Evolutionary conservation across 225 moss, liverwort and hornwort species (phyloP).

Genomic region (Marchantia polymorpha): DNA sequence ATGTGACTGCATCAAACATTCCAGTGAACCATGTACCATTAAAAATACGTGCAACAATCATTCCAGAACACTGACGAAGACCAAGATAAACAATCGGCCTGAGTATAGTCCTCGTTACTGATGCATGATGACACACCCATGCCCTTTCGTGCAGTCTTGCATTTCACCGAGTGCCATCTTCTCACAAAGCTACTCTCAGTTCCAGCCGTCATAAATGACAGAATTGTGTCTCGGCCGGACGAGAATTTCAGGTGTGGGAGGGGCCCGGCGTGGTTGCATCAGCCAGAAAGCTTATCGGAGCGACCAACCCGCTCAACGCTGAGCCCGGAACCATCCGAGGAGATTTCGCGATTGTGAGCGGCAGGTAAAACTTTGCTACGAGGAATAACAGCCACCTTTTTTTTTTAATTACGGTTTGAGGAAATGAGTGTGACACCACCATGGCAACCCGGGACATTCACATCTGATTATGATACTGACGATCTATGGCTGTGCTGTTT

Average conservation of each 20-base stretch:
- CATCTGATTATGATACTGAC: neutral
- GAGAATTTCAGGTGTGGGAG: conserved; percentile 62
- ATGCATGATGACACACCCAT: neutral
- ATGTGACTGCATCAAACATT: neutral
- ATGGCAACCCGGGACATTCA: neutral
- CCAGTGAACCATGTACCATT: neutral
- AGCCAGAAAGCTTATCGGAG: conserved; percentile 90
- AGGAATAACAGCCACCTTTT: neutral
- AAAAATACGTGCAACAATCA: neutral
- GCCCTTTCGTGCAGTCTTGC: neutral
- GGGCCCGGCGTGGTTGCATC: conserved; percentile 96
- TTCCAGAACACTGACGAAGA: neutral
- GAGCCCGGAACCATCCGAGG: conserved; percentile 95
- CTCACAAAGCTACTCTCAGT: neutral
- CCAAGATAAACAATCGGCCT: neutral
- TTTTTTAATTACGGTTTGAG: neutral
- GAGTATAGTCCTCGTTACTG: neutral
- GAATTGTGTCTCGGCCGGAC: neutral
- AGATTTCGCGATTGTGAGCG: conserved; percentile 78
- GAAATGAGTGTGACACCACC: too few species aligned
- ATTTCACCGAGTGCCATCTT: neutral
- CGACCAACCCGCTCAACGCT: conserved; percentile 85
- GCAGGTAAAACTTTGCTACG: conserved; percentile 30
- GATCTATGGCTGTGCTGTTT: neutral
- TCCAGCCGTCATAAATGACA: neutral